Base-by-base conservation (phyloP, 176 grass and related monocot genomes). In the Sorghum bicolor region DNA sequence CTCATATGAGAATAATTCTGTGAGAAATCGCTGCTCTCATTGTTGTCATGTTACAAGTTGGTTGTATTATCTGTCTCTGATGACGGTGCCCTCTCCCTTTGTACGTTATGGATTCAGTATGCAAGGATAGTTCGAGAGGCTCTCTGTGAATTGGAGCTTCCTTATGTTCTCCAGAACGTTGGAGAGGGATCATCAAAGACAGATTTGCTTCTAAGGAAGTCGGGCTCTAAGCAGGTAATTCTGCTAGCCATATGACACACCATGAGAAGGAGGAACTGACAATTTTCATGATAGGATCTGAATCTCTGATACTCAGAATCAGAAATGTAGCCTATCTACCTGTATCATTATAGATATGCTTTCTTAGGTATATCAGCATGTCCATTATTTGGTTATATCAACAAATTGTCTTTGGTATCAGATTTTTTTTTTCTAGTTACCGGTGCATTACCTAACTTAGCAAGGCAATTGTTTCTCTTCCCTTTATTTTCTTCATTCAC, bases 71-170 rank as follows among this genome's bases (percentile, higher is more conserved):
- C 16, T 31, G 37, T 83, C 64, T 80, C 11, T 86, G 17, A 47
- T 76, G 22, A 10, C 25, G 22, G 44, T 25, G 55, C 11, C 6
- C 3, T 38, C 58, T 60, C 5, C 12, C 45, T 24, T 55, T 8
- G 47, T 48, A 8, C 11, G 20, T 33, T 67, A 32, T 58, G 60
- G 60, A 10, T 58, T 86, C 67, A 96, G 96, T 89, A 90, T 81
- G 86, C 96, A 6, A 96, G 96, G 76, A 88, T 99, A 47, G 86
- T 99, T 25, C 91, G 93, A 16, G 93, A 96, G 86, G 91, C 91
- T 16, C 91, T 99, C 19, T 99, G 96, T 67, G 96, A 99, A 80
- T 72, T 99, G 85, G 96, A 96, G 75, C 83, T 99, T 80, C 93
- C 96, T 82, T 99, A 96, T 67, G 76, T 96, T 53, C 94, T 99